A percentile compares a stretch with the other conserved stretches of the same genome.
phyloP scores from a whole-genome alignment of 139 green algal genomes.

The Tetradesmus obliquus region DNA sequence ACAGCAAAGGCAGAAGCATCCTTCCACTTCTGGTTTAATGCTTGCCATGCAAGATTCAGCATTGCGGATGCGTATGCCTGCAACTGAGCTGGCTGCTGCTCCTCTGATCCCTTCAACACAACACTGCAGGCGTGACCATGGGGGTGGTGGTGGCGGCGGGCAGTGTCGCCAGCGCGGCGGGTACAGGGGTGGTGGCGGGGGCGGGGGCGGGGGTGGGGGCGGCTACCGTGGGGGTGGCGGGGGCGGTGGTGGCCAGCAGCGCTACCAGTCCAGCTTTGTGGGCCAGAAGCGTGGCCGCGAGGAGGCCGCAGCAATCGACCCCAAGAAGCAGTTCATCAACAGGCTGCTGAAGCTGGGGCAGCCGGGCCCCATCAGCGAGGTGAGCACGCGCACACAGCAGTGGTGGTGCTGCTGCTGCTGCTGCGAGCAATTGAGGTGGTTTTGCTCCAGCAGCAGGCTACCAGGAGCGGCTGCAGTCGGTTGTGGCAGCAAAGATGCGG shows the following conservation, averaged over 20 bases:
- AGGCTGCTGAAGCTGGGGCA: slow-evolving; percentile 54
- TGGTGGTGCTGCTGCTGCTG: not conserved
- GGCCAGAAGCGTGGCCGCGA: slow-evolving; percentile 54
- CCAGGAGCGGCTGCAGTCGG: not conserved
- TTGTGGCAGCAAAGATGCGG: not conserved
- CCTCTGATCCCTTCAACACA: not conserved
- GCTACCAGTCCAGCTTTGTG: slow-evolving; percentile 56
- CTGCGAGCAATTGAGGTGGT: not conserved
- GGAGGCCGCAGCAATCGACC: slow-evolving; percentile 37
- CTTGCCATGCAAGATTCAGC: not conserved
- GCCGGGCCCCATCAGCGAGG: slow-evolving; percentile 38
- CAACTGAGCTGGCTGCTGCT: not conserved
- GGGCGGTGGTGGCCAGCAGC: not conserved
- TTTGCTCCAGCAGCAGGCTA: no score
- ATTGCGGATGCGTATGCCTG: not conserved
- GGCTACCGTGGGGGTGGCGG: not conserved
- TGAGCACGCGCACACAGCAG: not conserved
- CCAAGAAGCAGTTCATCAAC: slow-evolving; percentile 50
- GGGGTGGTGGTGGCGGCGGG: not conserved
- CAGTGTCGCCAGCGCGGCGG: not conserved
- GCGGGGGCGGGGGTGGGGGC: not conserved
- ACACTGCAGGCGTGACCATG: slow-evolving; percentile 24
- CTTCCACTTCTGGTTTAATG: no score
- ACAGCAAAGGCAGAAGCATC: not conserved
- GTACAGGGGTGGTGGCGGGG: not conserved